Evolutionary conservation across 192 early-diverging fungal genomes (phyloP), one percentile per base, ranked within the genome.

Genomic region (Funneliformis mosseae): DNA sequence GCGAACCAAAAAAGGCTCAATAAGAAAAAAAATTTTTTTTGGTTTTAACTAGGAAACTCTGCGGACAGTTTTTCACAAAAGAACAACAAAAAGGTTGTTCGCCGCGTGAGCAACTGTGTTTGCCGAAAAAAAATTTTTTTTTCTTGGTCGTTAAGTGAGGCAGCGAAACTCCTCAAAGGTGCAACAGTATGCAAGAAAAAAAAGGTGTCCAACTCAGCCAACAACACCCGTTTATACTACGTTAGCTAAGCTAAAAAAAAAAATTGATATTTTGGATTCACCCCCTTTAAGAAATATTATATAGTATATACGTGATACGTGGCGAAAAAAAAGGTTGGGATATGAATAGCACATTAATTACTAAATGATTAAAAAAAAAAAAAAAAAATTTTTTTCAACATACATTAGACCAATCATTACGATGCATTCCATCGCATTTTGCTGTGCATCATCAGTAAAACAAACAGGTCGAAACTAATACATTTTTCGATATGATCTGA

Each of bases 131-230:
- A 39, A 70, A 21, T 1, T 42, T 68, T 70, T 70, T 41, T 39
- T 38, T 70, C 18, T n/a, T 18, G 38, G 68, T 70, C 68, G 41
- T 70, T 70, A 50, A 70, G 16, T 39, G 68, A 70, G 68, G 68
- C 41, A 70, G 39, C 68, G 8, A 70, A 70, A 70, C 27, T 39
- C 68, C 68, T 70, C 41, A 41, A 33, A 18, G 39, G 68, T 70
- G 38, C 68, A 70, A 70, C 68, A 33, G 28, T 70, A 70, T 70
- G 68, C 68, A 70, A 70, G 68, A 70, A 70, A 70, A 64, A 50
- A 50, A 50, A 70, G 27, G 12, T 69, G 38, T 42, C 41, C 42
- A 12, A 38, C 67, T 69, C 67, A 69, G 67, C 67, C 67, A 69
- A 69, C 67, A 41, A 69, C 67, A 16, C 25, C 67, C 67, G 67